Conservation (phyloP, 2,329 filamentous ascomycete species). For the Periconia sp. region DNA sequence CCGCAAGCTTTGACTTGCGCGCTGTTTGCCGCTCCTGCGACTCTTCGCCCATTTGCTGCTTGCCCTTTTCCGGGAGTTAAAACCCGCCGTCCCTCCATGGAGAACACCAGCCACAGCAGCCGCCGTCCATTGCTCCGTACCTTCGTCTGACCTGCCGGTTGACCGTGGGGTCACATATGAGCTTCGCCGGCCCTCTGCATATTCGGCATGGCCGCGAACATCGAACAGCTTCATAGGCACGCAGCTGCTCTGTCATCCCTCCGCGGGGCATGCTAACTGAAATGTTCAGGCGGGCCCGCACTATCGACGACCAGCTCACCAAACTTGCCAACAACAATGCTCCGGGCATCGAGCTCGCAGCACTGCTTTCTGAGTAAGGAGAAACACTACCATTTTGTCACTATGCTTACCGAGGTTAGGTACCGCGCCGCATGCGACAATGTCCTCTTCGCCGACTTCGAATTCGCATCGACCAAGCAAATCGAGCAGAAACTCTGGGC, state of each 20-base stretch:
- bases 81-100: conserved; percentile 60
- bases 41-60: conserved; percentile 27
- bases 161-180: conserved; percentile 58
- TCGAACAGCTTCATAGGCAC: conserved; percentile 61
- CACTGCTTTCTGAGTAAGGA: conserved; percentile 46
- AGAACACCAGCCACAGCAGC: conserved; percentile 57
- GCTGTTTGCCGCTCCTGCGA: conserved; percentile 29
- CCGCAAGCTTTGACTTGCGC: conserved; percentile 28
- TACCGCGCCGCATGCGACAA: conserved; percentile 75
- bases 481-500: conserved; percentile 79
- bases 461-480: conserved; percentile 66
- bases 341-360: conserved; percentile 57
- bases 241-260: no score
- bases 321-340: conserved; percentile 58
- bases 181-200: conserved; percentile 27
- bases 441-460: conserved; percentile 74
- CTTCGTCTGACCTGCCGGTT: conserved; percentile 63
- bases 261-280: conserved; percentile 26
- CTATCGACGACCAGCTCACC: conserved; percentile 57
- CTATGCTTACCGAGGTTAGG: conserved; percentile 50
- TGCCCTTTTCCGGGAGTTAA: conserved; percentile 41
- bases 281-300: conserved; percentile 47
- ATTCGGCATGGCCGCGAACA: conserved; percentile 53
- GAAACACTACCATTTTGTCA: no score
- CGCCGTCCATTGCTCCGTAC: conserved; percentile 56